Conservation (phyloP, 345 rosid genomes). For the Gossypium mustelinum region DNA sequence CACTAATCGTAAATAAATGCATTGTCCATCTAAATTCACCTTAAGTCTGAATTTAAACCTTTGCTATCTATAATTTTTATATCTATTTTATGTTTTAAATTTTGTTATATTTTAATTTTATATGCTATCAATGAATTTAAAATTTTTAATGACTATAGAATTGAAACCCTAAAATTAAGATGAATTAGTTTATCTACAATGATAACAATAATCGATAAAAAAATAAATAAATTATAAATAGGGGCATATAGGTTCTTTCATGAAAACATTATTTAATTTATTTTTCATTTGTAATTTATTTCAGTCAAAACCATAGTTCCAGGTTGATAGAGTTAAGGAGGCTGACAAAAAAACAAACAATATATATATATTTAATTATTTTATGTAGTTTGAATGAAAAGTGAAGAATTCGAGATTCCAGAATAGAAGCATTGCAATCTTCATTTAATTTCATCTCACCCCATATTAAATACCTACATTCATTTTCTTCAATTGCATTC, state of each 20-base stretch:
- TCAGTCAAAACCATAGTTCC: conserved; percentile 16
- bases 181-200: not conserved
- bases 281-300: not conserved
- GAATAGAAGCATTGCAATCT: conserved; percentile 38
- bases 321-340: conserved; percentile 18
- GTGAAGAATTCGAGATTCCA: conserved; percentile 37
- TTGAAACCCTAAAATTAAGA: not conserved
- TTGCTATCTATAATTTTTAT: too few relatives aligned
- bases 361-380: not conserved
- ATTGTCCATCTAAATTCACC: fast-evolving
- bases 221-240: not conserved
- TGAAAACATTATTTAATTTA: not conserved
- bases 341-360: conserved; percentile 18
- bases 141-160: not conserved
- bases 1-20: fast-evolving
- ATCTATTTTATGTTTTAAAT: too few relatives aligned
- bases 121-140: too few relatives aligned
- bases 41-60: too few relatives aligned
- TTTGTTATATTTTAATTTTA: too few relatives aligned
- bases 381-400: not conserved
- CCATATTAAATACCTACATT: not conserved
- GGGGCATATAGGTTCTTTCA: not conserved
- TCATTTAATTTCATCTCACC: not conserved
- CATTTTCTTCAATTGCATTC: not conserved
- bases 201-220: not conserved